phyloP scores from a whole-genome alignment of 2,329 filamentous ascomycete species.

The Cercospora canescens region DNA sequence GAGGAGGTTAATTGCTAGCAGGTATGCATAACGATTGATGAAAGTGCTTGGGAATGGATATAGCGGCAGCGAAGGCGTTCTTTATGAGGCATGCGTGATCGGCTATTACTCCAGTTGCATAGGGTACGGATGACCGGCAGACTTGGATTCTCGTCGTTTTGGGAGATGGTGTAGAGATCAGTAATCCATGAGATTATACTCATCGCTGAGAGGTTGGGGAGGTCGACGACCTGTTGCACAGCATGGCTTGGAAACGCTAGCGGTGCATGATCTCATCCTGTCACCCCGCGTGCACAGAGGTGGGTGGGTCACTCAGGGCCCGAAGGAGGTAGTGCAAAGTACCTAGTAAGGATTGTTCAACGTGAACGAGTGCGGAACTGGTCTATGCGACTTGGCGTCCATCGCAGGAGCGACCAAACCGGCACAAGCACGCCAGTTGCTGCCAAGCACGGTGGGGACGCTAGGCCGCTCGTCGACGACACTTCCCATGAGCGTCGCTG shows the following conservation, averaged over 20 bases:
- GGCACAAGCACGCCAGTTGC: not conserved
- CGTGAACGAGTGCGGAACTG: not conserved
- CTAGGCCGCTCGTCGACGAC: not conserved
- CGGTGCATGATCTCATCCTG: not conserved
- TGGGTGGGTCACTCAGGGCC: not conserved
- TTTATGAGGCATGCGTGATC: not conserved
- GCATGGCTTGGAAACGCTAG: not conserved
- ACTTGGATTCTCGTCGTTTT: not conserved
- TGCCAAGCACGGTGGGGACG: not conserved
- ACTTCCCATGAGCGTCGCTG: not conserved
- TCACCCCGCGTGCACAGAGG: not conserved
- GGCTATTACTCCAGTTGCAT: not conserved
- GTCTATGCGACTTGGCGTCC: not conserved
- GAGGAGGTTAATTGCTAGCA: not conserved
- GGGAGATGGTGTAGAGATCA: not conserved
- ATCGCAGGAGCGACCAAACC: no score
- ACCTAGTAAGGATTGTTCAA: not conserved
- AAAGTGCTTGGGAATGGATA: not conserved
- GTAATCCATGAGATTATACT: not conserved
- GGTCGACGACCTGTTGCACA: not conserved
- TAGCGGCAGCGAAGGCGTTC: not conserved
- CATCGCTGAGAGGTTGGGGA: not conserved
- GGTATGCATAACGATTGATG: conserved; percentile 2
- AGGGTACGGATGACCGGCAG: not conserved
- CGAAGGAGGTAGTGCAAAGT: not conserved